Base-by-base conservation (phyloP, 1,139 yeast species). In the Debaryomycetaceae sp. region DNA sequence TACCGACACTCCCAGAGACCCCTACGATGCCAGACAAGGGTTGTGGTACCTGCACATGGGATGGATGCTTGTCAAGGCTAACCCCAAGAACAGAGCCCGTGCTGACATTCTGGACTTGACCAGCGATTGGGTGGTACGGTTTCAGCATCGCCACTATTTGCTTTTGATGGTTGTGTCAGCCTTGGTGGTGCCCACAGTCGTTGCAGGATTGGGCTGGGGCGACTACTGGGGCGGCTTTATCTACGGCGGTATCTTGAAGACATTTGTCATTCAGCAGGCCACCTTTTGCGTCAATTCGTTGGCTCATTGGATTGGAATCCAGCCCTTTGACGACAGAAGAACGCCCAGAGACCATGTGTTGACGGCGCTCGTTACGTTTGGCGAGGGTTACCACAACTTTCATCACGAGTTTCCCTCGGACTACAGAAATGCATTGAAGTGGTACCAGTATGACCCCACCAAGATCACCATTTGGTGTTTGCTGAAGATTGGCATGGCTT, bases 381-480 rank as follows among this genome's bases (percentile, higher is more conserved):
- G 98, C 56, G 98, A 91, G 69, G 98, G 98, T 38, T 89, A 91
- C 75, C 98, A 91, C 65, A 91, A 91, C 70, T 91, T 91, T 81
- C 98, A 91, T 65, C 98, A 91, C 66, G 97, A 93, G 70, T 91
- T 89, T 77, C 98, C 98, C 46, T 78, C 94, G 28, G 98, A 91
- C 68, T 91, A 91, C 76, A 79, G 98, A 71, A 91, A 91, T 56
- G 98, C 98, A 30, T 75, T 91, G 56, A 84, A 79, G 62, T 93
- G 98, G 98, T 91, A 84, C 72, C 98, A 93, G 74, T 91, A 83
- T 61, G 98, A 91, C 60, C 98, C 98, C 45, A 91, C 97, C 45
- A 91, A 91, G 74, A 54, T 82, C 39, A 55, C 77, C 40, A 89
- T 91, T 56, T 86, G 77, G 70, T 30, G 60, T 25, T 62, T 76